Percentiles rank a stretch among this genome's conserved stretches.
These are phyloP conservation scores for Neohortaea acidophila DNA, from an alignment of 495 filamentous ascomycete species.

Conservation along the genomic window DNA sequence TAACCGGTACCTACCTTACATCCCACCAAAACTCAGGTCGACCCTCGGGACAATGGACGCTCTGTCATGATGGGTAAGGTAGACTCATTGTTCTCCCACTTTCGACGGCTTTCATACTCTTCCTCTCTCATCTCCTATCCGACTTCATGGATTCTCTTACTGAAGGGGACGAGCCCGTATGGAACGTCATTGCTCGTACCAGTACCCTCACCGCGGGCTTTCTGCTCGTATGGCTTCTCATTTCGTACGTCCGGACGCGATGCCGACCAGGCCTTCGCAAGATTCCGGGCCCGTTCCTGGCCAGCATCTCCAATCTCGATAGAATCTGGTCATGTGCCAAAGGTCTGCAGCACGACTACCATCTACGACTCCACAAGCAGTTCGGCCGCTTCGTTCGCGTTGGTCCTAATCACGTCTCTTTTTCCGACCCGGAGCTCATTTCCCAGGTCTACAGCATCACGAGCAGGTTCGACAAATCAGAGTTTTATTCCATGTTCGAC, in stretches of 20 bases:
- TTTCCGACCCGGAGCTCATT: conserved; percentile 20
- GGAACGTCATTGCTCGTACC: too few species aligned
- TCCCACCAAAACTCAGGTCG: too few species aligned
- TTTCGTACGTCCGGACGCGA: not conserved
- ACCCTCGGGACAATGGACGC: too few species aligned
- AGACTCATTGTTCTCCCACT: too few species aligned
- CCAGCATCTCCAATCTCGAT: conserved; percentile 25
- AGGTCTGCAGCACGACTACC: conserved; percentile 15
- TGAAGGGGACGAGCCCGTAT: too few species aligned
- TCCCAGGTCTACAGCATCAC: conserved; percentile 8
- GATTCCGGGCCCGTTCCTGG: conserved; percentile 34
- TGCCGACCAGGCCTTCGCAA: conserved; percentile 17
- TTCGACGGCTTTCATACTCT: too few species aligned
- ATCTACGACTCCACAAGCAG: conserved; percentile 30
- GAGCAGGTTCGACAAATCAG: conserved; percentile 11
- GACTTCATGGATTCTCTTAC: too few species aligned
- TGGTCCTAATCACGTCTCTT: conserved; percentile 40
- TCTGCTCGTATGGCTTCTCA: not conserved
- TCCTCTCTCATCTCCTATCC: too few species aligned
- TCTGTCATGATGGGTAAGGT: too few species aligned
- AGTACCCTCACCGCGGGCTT: too few species aligned
- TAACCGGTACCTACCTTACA: too few species aligned
- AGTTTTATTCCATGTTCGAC: conserved; percentile 29
- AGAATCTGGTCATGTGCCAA: conserved; percentile 21
- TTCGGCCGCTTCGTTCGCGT: conserved; percentile 43